These are phyloP conservation scores for Trypanosoma avium DNA, from an alignment of 208 protist genomes.

Conservation along the genomic window DNA sequence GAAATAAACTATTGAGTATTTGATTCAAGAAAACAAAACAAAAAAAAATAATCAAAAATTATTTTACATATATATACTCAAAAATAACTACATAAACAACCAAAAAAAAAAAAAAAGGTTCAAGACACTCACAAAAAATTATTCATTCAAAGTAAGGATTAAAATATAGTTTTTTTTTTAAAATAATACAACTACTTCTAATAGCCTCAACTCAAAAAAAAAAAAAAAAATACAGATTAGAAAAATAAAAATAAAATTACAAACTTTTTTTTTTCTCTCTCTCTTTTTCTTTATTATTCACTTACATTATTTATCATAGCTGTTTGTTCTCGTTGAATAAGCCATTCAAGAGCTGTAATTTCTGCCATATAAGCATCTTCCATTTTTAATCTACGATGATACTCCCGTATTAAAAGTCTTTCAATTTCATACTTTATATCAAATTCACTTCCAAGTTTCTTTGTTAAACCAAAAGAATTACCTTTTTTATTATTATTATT, in stretches of 20 bases:
- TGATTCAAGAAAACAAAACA: too few relatives aligned
- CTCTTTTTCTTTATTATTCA: background rate
- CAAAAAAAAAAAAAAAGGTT: too few relatives aligned
- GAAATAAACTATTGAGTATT: too few relatives aligned
- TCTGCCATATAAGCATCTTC: constrained; percentile 19
- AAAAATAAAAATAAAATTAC: constrained; percentile 4
- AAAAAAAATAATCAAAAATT: too few relatives aligned
- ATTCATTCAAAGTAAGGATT: too few relatives aligned
- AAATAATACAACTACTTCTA: too few relatives aligned
- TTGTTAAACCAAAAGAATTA: too few relatives aligned
- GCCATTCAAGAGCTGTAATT: constrained; percentile 3
- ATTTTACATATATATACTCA: too few relatives aligned
- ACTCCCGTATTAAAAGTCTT: constrained; percentile 53
- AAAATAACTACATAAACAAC: too few relatives aligned
- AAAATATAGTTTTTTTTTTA: background rate
- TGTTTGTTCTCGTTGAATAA: constrained; percentile 11
- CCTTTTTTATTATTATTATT: background rate
- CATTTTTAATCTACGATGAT: constrained; percentile 28
- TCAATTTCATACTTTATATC: constrained; percentile 45
- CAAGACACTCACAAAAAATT: too few relatives aligned
- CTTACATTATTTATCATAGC: background rate
- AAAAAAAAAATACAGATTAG: constrained; percentile 4
- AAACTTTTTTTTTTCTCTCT: constrained; percentile 1
- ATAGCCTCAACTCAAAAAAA: too few relatives aligned
- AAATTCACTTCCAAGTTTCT: constrained; percentile 4